These are phyloP conservation scores for Aspergillus caelatus DNA, from an alignment of 2,329 filamentous ascomycete species.

Conservation along the genomic window DNA sequence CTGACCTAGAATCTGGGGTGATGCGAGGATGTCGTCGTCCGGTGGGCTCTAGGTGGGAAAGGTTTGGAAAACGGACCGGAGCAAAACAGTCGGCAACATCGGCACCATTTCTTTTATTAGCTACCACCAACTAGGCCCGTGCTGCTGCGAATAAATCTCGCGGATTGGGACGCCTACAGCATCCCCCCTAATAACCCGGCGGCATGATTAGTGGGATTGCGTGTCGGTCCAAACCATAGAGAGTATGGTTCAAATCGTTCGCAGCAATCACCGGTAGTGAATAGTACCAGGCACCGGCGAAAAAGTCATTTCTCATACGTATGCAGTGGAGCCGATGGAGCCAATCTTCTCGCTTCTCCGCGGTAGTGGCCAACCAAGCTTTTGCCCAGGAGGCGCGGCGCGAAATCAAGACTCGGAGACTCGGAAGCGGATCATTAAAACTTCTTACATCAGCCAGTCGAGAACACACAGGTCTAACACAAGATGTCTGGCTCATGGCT, in stretches of 20 bases:
- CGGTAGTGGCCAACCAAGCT: slow-evolving; percentile 6
- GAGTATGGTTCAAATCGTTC: background rate
- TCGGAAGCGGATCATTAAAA: background rate
- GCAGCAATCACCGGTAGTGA: background rate
- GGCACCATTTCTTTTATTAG: slow-evolving; percentile 10
- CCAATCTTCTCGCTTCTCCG: slow-evolving; percentile 6
- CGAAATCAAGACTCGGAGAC: background rate
- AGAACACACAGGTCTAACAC: background rate
- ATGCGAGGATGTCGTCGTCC: background rate
- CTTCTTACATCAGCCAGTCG: background rate
- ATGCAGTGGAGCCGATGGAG: slow-evolving; percentile 11
- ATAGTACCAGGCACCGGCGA: background rate
- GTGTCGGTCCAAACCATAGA: slow-evolving; percentile 8
- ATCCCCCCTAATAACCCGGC: background rate
- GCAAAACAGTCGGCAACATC: background rate
- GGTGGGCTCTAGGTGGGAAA: background rate
- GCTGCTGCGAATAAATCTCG: background rate
- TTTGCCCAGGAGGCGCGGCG: slow-evolving; percentile 4
- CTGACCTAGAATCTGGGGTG: background rate
- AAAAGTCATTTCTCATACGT: slow-evolving; percentile 3
- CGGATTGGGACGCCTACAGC: background rate
- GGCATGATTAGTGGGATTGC: slow-evolving; percentile 3
- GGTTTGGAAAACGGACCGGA: background rate
- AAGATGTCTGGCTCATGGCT: too few species aligned
- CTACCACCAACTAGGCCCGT: background rate